Percentiles rank a stretch among this genome's conserved stretches.
Evolutionary conservation across 257 asterid species (phyloP).

Genomic region (Anisodus tanguticus): DNA sequence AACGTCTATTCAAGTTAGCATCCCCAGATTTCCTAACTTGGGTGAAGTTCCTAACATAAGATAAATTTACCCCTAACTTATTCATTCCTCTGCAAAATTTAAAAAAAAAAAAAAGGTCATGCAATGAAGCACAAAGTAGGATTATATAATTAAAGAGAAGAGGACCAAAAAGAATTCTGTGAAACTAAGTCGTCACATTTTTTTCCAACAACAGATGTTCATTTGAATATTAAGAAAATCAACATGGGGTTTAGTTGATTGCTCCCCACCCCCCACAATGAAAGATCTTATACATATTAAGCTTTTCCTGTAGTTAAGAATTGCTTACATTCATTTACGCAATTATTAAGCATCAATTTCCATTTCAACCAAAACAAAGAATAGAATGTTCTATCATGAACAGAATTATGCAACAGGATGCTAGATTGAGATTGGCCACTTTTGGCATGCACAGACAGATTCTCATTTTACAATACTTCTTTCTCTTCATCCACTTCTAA

Average conservation of each 20-base stretch:
- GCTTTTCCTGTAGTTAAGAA: not conserved
- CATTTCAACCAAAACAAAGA: slow-evolving; percentile 7
- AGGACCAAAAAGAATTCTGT: not conserved
- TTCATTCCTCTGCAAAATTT: slow-evolving; percentile 4
- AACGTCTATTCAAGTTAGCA: not conserved
- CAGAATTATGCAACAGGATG: not conserved
- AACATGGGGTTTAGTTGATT: not conserved
- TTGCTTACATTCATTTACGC: not conserved
- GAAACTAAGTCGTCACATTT: too few species aligned
- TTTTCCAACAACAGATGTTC: too few species aligned
- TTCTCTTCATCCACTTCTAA: slow-evolving; percentile 9
- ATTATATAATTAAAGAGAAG: not conserved
- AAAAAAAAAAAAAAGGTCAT: slow-evolving; percentile 22
- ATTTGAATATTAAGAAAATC: not conserved
- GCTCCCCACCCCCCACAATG: not conserved
- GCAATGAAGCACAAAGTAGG: not conserved
- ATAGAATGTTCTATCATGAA: not conserved
- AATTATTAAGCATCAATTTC: not conserved
- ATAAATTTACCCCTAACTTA: not conserved
- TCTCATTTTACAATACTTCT: not conserved
- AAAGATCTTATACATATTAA: not conserved
- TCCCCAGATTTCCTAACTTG: not conserved
- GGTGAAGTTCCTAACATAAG: slow-evolving; percentile 13
- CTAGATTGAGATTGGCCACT: slow-evolving; percentile 14
- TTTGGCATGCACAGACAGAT: not conserved